Evolutionary conservation across 441 rosid species (phyloP).

Genomic region (Heliophila coronopifolia): DNA sequence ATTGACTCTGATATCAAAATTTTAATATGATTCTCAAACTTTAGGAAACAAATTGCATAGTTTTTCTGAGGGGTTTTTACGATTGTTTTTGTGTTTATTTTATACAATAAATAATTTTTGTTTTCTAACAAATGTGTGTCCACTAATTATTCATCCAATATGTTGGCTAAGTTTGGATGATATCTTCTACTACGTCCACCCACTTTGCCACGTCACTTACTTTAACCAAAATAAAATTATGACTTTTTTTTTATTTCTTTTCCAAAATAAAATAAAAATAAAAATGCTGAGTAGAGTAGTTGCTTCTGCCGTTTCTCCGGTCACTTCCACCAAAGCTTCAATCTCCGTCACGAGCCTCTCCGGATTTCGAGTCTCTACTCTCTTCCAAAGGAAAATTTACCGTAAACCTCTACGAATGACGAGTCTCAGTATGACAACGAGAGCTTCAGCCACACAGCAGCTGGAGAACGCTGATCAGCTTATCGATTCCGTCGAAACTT

Average conservation of each 20-base stretch:
- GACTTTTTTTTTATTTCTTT: neutral
- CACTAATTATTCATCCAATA: neutral
- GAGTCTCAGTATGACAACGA: constrained; percentile 31
- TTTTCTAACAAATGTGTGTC: constrained; percentile 9
- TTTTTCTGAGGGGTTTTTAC: too few relatives aligned
- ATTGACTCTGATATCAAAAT: too few relatives aligned
- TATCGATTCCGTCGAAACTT: constrained; percentile 64
- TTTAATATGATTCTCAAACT: too few relatives aligned
- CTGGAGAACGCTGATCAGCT: constrained; percentile 58
- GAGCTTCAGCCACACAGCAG: constrained; percentile 45
- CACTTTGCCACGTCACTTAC: constrained; percentile 32
- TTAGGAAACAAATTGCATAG: too few relatives aligned
- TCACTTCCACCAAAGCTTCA: constrained; percentile 21
- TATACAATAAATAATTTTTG: too few relatives aligned
- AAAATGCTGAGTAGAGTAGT: constrained; percentile 52
- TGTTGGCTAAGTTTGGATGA: constrained; percentile 16
- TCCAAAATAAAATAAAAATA: neutral
- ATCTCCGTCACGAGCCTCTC: constrained; percentile 20
- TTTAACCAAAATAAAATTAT: constrained; percentile 10
- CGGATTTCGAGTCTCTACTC: neutral
- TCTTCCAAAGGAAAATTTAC: constrained; percentile 25
- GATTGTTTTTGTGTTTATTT: neutral
- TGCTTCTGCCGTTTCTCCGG: constrained; percentile 34
- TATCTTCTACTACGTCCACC: constrained; percentile 32
- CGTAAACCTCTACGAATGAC: constrained; percentile 17